These are phyloP conservation scores for Asterochloris erici DNA, from an alignment of 139 green algal species.

Conservation along the genomic window DNA sequence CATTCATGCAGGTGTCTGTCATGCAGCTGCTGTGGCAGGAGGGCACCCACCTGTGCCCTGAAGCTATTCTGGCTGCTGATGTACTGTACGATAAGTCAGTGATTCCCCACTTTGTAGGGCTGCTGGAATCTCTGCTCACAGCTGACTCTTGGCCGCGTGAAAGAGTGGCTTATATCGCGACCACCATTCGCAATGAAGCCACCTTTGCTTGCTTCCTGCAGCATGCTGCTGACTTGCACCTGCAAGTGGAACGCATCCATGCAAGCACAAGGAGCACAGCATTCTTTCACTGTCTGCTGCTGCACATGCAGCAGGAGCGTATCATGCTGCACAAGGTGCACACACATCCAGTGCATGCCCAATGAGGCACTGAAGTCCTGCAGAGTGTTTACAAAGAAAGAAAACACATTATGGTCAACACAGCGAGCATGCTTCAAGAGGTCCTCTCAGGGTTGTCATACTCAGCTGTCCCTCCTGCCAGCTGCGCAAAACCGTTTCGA, in stretches of 20 bases:
- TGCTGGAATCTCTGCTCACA: background rate
- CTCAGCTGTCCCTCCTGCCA: too few relatives aligned
- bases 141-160: background rate
- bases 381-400: too few relatives aligned
- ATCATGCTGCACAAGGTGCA: background rate
- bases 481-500: too few relatives aligned
- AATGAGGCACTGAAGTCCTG: too few relatives aligned
- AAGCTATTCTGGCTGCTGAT: slow-evolving; percentile 57
- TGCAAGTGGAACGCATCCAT: slow-evolving; percentile 1
- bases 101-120: background rate
- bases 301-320: background rate
- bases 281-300: background rate
- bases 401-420: too few relatives aligned
- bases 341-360: too few relatives aligned
- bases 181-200: slow-evolving; percentile 2
- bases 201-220: background rate
- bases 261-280: background rate
- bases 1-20: background rate
- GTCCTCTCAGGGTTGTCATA: too few relatives aligned
- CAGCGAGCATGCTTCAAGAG: too few relatives aligned
- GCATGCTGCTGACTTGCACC: background rate
- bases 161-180: slow-evolving; percentile 10
- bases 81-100: slow-evolving; percentile 58
- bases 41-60: background rate
- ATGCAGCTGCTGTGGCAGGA: slow-evolving; percentile 9